Evolutionary conservation across 805 yeast genomes (phyloP).

Genomic region (Starmerella apicola): DNA sequence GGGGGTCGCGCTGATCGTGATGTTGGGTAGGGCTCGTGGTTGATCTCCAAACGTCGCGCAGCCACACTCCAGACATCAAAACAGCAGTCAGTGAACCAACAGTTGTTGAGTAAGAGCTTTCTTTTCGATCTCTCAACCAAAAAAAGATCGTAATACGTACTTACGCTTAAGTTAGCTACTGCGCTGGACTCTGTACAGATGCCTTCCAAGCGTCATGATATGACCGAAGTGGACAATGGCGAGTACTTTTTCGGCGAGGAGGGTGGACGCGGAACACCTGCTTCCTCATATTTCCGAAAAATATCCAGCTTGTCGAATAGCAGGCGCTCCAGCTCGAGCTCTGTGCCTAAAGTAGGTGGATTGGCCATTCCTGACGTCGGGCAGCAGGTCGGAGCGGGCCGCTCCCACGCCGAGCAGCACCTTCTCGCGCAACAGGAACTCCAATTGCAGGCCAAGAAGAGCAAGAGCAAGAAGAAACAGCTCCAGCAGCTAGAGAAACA

Average conservation of each 20-base stretch:
- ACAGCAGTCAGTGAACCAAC: too few species aligned
- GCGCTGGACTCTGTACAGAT: background rate
- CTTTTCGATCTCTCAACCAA: background rate
- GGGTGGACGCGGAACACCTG: slow-evolving; percentile 54
- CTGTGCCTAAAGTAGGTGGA: slow-evolving; percentile 9
- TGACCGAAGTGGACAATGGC: slow-evolving; percentile 24
- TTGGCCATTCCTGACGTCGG: slow-evolving; percentile 24
- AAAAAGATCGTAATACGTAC: background rate
- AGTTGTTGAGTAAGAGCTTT: too few species aligned
- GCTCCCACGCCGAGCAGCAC: slow-evolving; percentile 38
- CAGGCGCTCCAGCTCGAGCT: background rate
- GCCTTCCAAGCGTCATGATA: slow-evolving; percentile 14
- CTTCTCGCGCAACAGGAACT: slow-evolving; percentile 5
- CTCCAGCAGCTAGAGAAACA: background rate
- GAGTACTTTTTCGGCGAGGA: slow-evolving; percentile 57
- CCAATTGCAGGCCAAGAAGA: slow-evolving; percentile 1
- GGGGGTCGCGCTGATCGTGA: too few species aligned
- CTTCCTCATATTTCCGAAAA: slow-evolving; percentile 38
- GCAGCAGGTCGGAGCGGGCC: slow-evolving; percentile 41
- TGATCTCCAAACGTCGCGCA: too few species aligned
- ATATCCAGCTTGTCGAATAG: slow-evolving; percentile 21
- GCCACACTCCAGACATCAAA: too few species aligned
- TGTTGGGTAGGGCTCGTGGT: too few species aligned
- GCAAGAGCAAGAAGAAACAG: slow-evolving; percentile 8
- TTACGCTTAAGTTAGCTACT: too few species aligned